Conservation (phyloP, 768 basidiomycete species). For the Boletus sp. region DNA sequence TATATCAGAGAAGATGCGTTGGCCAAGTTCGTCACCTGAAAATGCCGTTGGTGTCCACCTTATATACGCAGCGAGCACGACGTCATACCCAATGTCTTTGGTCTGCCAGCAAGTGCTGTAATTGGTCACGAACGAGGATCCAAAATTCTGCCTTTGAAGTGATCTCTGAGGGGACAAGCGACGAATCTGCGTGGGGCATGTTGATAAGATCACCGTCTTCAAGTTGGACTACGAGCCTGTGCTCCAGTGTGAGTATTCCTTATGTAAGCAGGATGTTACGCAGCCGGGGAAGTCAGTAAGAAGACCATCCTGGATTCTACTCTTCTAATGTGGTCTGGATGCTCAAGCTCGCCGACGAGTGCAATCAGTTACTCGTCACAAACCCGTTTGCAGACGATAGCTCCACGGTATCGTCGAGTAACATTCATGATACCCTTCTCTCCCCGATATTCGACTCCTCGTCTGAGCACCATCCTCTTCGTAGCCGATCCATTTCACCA, state of each 20-base stretch:
- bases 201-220: conserved; percentile 26
- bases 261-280: conserved; percentile 8
- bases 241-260: conserved; percentile 5
- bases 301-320: conserved; percentile 2
- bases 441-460: background rate
- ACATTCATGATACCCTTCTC: background rate
- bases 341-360: conserved; percentile 26
- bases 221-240: no score
- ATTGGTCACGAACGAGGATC: conserved; percentile 66
- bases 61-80: background rate
- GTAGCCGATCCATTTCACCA: conserved; percentile 9
- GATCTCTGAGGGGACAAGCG: conserved; percentile 67
- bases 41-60: background rate
- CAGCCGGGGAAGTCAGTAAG: background rate
- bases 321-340: conserved; percentile 28
- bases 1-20: conserved; percentile 83
- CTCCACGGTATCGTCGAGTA: background rate
- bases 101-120: conserved; percentile 59
- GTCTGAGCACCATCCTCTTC: conserved; percentile 17
- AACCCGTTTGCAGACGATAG: conserved; percentile 12
- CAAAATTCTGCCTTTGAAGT: conserved; percentile 78
- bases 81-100: conserved; percentile 74
- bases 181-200: conserved; percentile 86
- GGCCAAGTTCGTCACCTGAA: conserved; percentile 80
- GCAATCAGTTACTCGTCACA: conserved; percentile 22